Conservation (phyloP, 2,329 filamentous ascomycete species). For the Aspergillus cejpii region DNA sequence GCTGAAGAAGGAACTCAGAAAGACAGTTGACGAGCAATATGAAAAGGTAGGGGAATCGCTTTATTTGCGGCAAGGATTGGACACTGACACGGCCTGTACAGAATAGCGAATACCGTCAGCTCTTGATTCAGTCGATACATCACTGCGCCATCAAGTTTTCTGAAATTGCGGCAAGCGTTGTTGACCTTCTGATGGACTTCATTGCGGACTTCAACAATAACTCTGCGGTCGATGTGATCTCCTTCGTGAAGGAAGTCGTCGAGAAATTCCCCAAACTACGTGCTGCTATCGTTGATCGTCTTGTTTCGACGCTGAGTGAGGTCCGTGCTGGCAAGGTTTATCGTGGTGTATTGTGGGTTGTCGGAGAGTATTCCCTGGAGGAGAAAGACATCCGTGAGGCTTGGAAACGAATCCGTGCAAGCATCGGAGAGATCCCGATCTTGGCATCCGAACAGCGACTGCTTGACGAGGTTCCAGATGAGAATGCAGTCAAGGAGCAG, state of each 20-base stretch:
- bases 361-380: constrained; percentile 93
- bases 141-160: constrained; percentile 99
- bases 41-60: constrained; percentile 58
- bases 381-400: constrained; percentile 91
- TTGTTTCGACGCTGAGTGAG: constrained; percentile 85
- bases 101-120: constrained; percentile 88
- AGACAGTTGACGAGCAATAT: constrained; percentile 97
- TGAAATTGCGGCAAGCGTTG: constrained; percentile 92
- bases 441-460: constrained; percentile 89
- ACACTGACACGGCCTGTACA: constrained; percentile 26
- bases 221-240: constrained; percentile 94
- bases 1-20: constrained; percentile 93
- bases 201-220: constrained; percentile 97
- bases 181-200: constrained; percentile 97
- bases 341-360: constrained; percentile 91
- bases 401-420: constrained; percentile 92
- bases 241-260: constrained; percentile 97
- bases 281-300: constrained; percentile 74
- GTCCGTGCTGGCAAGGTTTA: constrained; percentile 97
- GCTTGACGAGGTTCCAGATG: constrained; percentile 72
- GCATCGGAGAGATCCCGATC: constrained; percentile 93
- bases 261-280: constrained; percentile 93
- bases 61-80: background rate
- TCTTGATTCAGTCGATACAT: constrained; percentile 95
- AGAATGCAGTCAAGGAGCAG: constrained; percentile 59